Evolutionary conservation across 75 land plant genomes (phyloP), one percentile per base, ranked within the genome.

Genomic region (Larix kaempferi): DNA sequence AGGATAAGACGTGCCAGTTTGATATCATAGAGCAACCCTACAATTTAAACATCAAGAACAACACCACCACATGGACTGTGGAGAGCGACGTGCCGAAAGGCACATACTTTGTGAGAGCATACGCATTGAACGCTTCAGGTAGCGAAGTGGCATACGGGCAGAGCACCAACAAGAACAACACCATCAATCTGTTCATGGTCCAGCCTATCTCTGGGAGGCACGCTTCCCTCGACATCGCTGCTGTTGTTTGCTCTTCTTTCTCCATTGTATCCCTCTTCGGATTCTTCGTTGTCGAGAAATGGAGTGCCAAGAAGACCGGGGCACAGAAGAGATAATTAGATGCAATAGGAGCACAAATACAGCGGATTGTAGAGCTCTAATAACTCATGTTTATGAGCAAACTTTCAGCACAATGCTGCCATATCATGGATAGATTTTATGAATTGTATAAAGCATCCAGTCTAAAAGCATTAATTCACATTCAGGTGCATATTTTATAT

Each of bases 81-180:
- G 37, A 75, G 79, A 82, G 77, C 29, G 84, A 84, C 77, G 73
- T 89, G 21, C 95, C 98, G n/a, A 71, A 81, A 8, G 98, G 92
- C 15, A 76, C 77, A 6, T 95, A 91, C 92, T 95, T 91, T 75
- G 79, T 93, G 27, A 71, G 98, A 23, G 96, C 86, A 19, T 95
- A 95, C 76, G 98, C 81, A 5, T 49, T 81, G n/a, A 77, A 91
- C 65, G 66, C 81, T 3, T 35, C 29, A 29, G 90, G 76, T 12
- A 26, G 56, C 0, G 78, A 90, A 78, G 89, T 93, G 16, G 93
- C 84, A 0, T 93, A 77, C 29, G 98, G 98, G 29, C 95, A 93
- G 71, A 85, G 85, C 35, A 93, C 88, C 25, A 76, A 91, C 74
- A 59, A 52, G 2, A 55, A 86, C 54, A 87, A 85, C 79, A 74